A percentile compares a stretch with the other conserved stretches of the same genome.
phyloP scores from a whole-genome alignment of 805 yeast species.

The Tetrapisispora iriomotensis region DNA sequence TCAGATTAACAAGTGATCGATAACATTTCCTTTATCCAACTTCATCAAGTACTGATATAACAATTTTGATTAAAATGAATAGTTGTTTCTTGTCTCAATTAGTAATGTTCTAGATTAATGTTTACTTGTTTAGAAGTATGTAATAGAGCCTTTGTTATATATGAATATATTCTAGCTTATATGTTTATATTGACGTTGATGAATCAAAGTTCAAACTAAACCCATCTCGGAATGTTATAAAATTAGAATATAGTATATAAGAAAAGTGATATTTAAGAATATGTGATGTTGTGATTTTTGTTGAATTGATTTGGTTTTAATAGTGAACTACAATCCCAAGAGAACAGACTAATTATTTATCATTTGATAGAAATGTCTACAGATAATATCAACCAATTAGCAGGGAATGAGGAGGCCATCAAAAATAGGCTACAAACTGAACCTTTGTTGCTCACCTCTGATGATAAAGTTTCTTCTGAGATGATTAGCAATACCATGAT shows the following conservation, averaged over 20 bases:
- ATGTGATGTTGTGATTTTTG: too few relatives aligned
- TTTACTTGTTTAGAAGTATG: not conserved
- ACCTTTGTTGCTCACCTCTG: conserved; percentile 1
- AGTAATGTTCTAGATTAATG: not conserved
- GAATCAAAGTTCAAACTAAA: too few relatives aligned
- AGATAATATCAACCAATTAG: not conserved
- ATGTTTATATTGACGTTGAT: too few relatives aligned
- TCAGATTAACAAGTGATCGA: conserved; percentile 33
- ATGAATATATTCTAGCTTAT: too few relatives aligned
- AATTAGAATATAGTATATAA: too few relatives aligned
- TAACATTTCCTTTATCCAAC: conserved; percentile 32
- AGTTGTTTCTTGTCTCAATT: not conserved
- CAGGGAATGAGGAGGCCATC: conserved; percentile 1
- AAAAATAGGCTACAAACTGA: conserved; percentile 1
- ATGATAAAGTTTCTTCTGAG: not conserved
- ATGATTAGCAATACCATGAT: not conserved
- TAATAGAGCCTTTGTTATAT: too few relatives aligned
- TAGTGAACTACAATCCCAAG: too few relatives aligned
- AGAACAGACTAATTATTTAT: too few relatives aligned
- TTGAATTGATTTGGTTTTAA: too few relatives aligned
- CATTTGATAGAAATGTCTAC: not conserved
- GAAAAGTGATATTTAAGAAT: too few relatives aligned
- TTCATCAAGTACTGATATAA: conserved; percentile 27
- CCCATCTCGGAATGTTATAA: too few relatives aligned
- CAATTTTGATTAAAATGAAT: not conserved